Conservation (phyloP, 768 basidiomycete species). For the Nevesoporus exiguus region DNA sequence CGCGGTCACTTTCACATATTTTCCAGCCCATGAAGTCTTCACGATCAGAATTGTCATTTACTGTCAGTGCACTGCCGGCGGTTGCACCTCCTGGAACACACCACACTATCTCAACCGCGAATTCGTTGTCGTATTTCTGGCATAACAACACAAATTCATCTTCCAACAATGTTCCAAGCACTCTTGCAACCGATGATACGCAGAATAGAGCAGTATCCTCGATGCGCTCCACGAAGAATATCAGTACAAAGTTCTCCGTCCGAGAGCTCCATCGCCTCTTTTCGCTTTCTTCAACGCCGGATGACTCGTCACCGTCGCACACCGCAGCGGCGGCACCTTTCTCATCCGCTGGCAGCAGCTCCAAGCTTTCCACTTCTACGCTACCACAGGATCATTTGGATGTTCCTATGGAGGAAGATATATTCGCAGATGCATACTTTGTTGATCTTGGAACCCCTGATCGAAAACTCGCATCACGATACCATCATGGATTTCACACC, state of each 20-base stretch:
- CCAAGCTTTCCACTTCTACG: constrained; percentile 7
- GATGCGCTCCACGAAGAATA: constrained; percentile 29
- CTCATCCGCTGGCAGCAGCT: neutral
- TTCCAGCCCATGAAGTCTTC: constrained; percentile 20
- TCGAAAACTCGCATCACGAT: constrained; percentile 12
- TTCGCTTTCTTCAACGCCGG: constrained; percentile 24
- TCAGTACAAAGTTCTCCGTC: constrained; percentile 34
- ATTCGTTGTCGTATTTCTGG: constrained; percentile 8
- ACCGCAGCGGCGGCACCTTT: neutral
- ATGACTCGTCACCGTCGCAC: constrained; percentile 4
- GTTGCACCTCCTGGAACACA: constrained; percentile 19
- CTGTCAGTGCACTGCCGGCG: constrained; percentile 23
- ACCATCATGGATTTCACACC: constrained; percentile 2
- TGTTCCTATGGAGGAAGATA: constrained; percentile 18
- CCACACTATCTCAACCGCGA: neutral
- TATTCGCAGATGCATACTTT: constrained; percentile 11
- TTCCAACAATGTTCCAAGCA: constrained; percentile 13
- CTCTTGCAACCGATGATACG: constrained; percentile 9
- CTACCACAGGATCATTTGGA: constrained; percentile 16
- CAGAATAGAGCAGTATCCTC: constrained; percentile 32
- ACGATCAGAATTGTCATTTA: constrained; percentile 30
- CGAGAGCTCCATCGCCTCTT: constrained; percentile 36
- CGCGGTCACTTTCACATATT: constrained; percentile 33
- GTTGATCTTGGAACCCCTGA: constrained; percentile 19
- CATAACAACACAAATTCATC: constrained; percentile 28